phyloP scores from a whole-genome alignment of 2,329 filamentous ascomycete species.

The Botrytis byssoidea region DNA sequence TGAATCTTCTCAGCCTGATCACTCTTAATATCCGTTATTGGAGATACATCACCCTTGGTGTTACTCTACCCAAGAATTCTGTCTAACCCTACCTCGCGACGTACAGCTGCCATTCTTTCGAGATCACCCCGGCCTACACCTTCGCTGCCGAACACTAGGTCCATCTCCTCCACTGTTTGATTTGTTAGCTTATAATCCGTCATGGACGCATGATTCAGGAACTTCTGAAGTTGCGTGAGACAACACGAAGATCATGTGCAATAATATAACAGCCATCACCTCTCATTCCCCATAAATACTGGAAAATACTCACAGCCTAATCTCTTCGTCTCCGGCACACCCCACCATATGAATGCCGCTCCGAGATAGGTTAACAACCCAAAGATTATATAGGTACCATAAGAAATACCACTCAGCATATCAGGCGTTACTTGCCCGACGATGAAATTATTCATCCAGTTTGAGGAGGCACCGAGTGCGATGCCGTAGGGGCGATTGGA shows the following conservation, averaged over 20 bases:
- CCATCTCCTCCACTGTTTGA: conserved; percentile 52
- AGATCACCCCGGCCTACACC: conserved; percentile 66
- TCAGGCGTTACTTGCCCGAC: conserved; percentile 69
- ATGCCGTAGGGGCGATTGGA: conserved; percentile 69
- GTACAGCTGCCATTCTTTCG: conserved; percentile 72
- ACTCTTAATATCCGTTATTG: neutral
- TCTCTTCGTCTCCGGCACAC: conserved; percentile 54
- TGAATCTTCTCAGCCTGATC: conserved; percentile 1
- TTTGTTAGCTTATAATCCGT: neutral
- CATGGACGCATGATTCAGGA: neutral
- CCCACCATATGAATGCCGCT: conserved; percentile 52
- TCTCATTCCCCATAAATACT: neutral
- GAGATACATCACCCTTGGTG: neutral
- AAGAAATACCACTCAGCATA: conserved; percentile 62
- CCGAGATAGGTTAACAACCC: conserved; percentile 62
- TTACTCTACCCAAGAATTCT: conserved; percentile 21
- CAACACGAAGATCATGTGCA: neutral
- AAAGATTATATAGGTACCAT: conserved; percentile 72
- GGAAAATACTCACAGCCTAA: conserved; percentile 38
- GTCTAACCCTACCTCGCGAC: conserved; percentile 64
- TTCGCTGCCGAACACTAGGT: conserved; percentile 64
- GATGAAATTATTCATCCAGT: conserved; percentile 63
- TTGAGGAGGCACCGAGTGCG: conserved; percentile 63
- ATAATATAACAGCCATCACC: too few relatives aligned
- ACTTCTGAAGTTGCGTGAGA: neutral